A percentile compares a stretch with the other conserved stretches of the same genome.
Conservation (phyloP, 2,329 filamentous ascomycete species). For the Fusarium annulatum region DNA sequence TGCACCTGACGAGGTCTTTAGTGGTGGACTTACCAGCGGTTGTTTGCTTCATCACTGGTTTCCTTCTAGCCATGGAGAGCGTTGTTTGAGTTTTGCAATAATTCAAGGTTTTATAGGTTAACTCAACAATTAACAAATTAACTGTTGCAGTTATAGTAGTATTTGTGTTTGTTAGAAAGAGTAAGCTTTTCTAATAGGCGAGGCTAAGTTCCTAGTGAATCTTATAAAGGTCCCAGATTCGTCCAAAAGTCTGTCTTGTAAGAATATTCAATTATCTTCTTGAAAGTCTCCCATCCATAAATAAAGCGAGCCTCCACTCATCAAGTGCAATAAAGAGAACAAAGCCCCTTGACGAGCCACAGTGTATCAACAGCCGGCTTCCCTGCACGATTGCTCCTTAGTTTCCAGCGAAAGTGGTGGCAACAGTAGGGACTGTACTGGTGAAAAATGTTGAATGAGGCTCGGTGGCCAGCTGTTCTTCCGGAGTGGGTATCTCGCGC, state of each 20-base stretch:
- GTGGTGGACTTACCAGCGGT: background rate
- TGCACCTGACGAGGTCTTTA: background rate
- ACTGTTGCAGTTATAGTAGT: accelerated
- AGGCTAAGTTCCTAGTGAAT: background rate
- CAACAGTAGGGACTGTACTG: background rate
- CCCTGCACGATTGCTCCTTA: accelerated
- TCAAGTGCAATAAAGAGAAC: background rate
- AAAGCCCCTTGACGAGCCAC: accelerated
- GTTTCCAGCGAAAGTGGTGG: accelerated
- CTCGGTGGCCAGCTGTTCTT: background rate
- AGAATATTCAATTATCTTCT: accelerated
- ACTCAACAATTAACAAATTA: accelerated
- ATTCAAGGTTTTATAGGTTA: accelerated
- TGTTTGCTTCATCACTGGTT: background rate
- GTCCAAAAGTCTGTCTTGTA: accelerated
- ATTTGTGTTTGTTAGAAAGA: accelerated
- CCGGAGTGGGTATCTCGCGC: background rate
- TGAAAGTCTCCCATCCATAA: accelerated
- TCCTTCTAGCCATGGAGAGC: background rate
- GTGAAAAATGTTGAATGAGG: background rate
- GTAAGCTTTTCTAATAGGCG: background rate
- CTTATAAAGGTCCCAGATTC: background rate
- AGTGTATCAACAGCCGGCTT: accelerated
- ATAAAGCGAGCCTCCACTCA: accelerated
- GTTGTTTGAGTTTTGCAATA: accelerated